phyloP scores from a whole-genome alignment of 306 rosid genomes.

The Oemleria cerasiformis region DNA sequence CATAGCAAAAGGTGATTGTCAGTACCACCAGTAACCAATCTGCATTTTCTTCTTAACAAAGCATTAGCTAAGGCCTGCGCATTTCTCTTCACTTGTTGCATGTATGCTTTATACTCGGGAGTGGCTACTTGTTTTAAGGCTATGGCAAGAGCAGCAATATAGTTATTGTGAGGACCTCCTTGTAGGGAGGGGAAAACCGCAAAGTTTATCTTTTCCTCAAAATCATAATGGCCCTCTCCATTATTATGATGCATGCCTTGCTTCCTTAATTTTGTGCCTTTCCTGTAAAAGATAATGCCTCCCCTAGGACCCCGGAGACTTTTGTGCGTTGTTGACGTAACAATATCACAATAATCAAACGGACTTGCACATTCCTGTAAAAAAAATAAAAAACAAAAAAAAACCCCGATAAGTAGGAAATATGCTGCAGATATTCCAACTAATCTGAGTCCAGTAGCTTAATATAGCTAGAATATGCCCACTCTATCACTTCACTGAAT shows the following conservation, averaged over 20 bases:
- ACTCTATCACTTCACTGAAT: not conserved
- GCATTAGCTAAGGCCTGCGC: slow-evolving; percentile 75
- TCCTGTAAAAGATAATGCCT: slow-evolving; percentile 77
- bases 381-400: slow-evolving; percentile 18
- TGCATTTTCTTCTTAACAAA: slow-evolving; percentile 75
- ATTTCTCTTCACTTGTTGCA: slow-evolving; percentile 82
- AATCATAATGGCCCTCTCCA: slow-evolving; percentile 57
- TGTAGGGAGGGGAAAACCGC: slow-evolving; percentile 73
- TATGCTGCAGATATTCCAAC: not conserved
- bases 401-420: slow-evolving; percentile 9
- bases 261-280: slow-evolving; percentile 52
- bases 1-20: slow-evolving; percentile 88
- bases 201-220: slow-evolving; percentile 80
- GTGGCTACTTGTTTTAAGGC: slow-evolving; percentile 81
- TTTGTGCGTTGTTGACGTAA: slow-evolving; percentile 89
- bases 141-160: slow-evolving; percentile 81
- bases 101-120: slow-evolving; percentile 67
- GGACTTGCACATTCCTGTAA: slow-evolving; percentile 68
- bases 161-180: slow-evolving; percentile 92
- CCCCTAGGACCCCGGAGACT: slow-evolving; percentile 89
- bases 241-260: slow-evolving; percentile 46
- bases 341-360: slow-evolving; percentile 73
- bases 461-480: not conserved
- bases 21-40: slow-evolving; percentile 81
- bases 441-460: not conserved